Evolutionary conservation across 1,284 basidiomycete species (phyloP).

Genomic region (Irpex sp.): DNA sequence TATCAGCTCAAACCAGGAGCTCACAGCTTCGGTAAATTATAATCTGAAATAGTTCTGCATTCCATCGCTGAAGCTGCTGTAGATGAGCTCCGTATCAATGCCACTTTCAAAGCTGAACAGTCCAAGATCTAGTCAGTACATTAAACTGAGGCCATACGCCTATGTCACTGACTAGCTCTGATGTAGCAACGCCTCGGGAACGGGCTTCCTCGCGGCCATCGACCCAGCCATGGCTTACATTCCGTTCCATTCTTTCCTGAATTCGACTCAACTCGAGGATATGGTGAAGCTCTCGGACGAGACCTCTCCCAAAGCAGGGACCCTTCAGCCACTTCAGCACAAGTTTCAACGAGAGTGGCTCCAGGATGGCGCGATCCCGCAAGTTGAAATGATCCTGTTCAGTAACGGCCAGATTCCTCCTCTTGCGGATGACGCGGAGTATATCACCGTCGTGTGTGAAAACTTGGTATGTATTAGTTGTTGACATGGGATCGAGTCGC

Average conservation of each 20-base stretch:
- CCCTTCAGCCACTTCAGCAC: constrained; percentile 4
- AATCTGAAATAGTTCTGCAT: too few relatives aligned
- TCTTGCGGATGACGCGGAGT: not conserved
- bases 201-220: constrained; percentile 6
- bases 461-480: not conserved
- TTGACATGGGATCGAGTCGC: not conserved
- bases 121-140: constrained; percentile 1
- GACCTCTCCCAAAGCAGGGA: not conserved
- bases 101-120: constrained; percentile 6
- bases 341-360: constrained; percentile 7
- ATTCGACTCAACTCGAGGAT: not conserved
- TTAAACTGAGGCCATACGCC: not conserved
- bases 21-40: constrained; percentile 5
- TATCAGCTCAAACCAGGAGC: constrained; percentile 11
- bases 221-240: constrained; percentile 8
- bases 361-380: not conserved
- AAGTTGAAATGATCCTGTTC: constrained; percentile 9
- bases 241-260: constrained; percentile 1
- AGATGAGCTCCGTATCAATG: constrained; percentile 11
- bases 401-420: constrained; percentile 3
- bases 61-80: not conserved
- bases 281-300: not conserved
- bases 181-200: constrained; percentile 1
- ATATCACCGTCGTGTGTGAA: constrained; percentile 8
- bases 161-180: not conserved